Conservation (phyloP, 352 stramenopile genomes). For the Phytophthora melonis region DNA sequence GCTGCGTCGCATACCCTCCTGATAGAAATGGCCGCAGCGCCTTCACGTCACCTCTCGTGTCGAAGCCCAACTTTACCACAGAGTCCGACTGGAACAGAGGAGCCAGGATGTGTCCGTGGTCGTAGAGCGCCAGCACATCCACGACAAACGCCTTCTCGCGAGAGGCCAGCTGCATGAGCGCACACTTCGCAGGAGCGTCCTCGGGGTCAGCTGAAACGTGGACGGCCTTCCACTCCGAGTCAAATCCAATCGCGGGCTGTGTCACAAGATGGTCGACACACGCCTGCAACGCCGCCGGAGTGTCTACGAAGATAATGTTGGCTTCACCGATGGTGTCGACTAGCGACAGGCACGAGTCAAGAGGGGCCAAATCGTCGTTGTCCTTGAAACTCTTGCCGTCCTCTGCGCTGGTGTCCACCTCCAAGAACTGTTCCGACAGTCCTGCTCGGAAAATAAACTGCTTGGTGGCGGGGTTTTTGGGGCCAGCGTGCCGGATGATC, state of each 20-base stretch:
- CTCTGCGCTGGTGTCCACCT: constrained; percentile 53
- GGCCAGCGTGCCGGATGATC: constrained; percentile 56
- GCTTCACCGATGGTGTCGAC: constrained; percentile 45
- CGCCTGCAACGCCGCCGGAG: constrained; percentile 34
- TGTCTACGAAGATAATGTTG: constrained; percentile 74
- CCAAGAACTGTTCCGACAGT: constrained; percentile 48
- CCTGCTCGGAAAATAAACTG: constrained; percentile 66
- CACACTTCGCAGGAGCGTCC: constrained; percentile 48
- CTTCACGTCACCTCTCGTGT: constrained; percentile 71
- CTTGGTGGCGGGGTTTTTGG: constrained; percentile 48
- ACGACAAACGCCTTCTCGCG: constrained; percentile 67
- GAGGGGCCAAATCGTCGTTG: constrained; percentile 51
- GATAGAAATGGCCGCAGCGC: constrained; percentile 60
- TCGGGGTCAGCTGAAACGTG: constrained; percentile 32
- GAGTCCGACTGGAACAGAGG: constrained; percentile 55
- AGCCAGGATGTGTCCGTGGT: constrained; percentile 39
- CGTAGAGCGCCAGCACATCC: constrained; percentile 62
- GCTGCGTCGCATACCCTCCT: constrained; percentile 23
- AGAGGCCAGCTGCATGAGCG: constrained; percentile 76
- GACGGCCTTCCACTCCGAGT: constrained; percentile 83
- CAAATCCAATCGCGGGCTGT: constrained; percentile 69
- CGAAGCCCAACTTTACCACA: constrained; percentile 81
- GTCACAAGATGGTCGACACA: constrained; percentile 55
- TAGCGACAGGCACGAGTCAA: constrained; percentile 62
- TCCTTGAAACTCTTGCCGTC: constrained; percentile 37